A percentile compares a stretch with the other conserved stretches of the same genome.
Conservation (phyloP, 495 filamentous ascomycete genomes). For the Neurospora sp. region DNA sequence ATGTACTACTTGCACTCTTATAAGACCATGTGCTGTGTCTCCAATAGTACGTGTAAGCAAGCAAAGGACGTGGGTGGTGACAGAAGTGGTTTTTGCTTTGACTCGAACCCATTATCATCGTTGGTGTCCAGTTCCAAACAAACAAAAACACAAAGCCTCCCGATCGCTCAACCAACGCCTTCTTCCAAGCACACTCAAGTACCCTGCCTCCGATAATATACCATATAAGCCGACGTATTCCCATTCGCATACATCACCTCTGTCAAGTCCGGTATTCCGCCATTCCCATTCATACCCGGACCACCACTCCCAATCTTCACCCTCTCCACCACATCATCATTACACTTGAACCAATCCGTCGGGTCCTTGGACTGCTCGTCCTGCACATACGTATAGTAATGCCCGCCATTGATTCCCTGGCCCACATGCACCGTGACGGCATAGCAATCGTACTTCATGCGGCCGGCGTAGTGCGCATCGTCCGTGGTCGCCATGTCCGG, state of each 20-base stretch:
- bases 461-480: constrained; percentile 13
- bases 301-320: constrained; percentile 17
- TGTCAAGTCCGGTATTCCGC: constrained; percentile 3
- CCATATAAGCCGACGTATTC: constrained; percentile 18
- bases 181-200: not conserved
- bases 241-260: constrained; percentile 14
- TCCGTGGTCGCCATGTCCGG: constrained; percentile 3
- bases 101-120: not conserved
- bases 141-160: not conserved
- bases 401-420: constrained; percentile 20
- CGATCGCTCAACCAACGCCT: not conserved
- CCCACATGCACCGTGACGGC: constrained; percentile 33
- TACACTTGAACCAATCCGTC: constrained; percentile 23
- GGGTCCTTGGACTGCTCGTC: constrained; percentile 18
- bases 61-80: not conserved
- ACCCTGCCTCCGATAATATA: constrained; percentile 18
- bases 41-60: not conserved
- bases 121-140: not conserved
- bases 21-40: not conserved
- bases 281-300: not conserved
- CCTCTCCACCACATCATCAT: constrained; percentile 18
- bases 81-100: not conserved
- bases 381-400: constrained; percentile 33
- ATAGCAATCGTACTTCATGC: constrained; percentile 34
- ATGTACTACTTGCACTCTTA: not conserved